A percentile compares a stretch with the other conserved stretches of the same genome.
These are phyloP conservation scores for Glomus cerebriforme DNA, from an alignment of 192 early-diverging fungal species.

Conservation along the genomic window DNA sequence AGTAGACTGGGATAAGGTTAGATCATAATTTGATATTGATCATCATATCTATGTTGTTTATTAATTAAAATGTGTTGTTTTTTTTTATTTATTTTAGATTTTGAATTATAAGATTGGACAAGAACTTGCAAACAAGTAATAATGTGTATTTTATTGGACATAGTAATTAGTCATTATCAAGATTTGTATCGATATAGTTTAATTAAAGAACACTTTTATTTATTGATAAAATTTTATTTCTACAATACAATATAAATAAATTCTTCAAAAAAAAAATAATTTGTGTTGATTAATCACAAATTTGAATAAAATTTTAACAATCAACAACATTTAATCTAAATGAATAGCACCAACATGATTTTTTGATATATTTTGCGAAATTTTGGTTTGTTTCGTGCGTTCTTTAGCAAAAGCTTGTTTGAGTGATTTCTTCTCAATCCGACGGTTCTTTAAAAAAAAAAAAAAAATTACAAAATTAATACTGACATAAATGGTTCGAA, in stretches of 20 bases:
- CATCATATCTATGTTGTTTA: background rate
- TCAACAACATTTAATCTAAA: conserved; percentile 35
- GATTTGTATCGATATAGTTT: too few species aligned
- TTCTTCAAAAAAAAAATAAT: too few species aligned
- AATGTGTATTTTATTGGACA: background rate
- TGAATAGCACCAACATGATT: conserved; percentile 49
- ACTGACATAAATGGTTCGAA: background rate
- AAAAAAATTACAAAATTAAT: background rate
- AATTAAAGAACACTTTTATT: too few species aligned
- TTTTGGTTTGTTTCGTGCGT: conserved; percentile 58
- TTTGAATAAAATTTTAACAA: background rate
- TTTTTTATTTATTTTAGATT: background rate
- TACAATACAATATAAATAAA: too few species aligned
- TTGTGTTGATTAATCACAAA: too few species aligned
- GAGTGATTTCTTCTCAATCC: conserved; percentile 76
- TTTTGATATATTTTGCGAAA: conserved; percentile 55
- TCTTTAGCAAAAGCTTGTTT: conserved; percentile 81
- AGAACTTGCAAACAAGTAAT: conserved; percentile 24
- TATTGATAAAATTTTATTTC: too few species aligned
- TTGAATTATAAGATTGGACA: conserved; percentile 32
- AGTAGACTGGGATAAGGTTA: conserved; percentile 88
- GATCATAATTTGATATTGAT: background rate
- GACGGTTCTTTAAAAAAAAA: conserved; percentile 48
- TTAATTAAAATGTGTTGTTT: background rate
- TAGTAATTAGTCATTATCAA: background rate